These are phyloP conservation scores for Leccinum boreale DNA, from an alignment of 768 basidiomycete genomes.

Conservation along the genomic window DNA sequence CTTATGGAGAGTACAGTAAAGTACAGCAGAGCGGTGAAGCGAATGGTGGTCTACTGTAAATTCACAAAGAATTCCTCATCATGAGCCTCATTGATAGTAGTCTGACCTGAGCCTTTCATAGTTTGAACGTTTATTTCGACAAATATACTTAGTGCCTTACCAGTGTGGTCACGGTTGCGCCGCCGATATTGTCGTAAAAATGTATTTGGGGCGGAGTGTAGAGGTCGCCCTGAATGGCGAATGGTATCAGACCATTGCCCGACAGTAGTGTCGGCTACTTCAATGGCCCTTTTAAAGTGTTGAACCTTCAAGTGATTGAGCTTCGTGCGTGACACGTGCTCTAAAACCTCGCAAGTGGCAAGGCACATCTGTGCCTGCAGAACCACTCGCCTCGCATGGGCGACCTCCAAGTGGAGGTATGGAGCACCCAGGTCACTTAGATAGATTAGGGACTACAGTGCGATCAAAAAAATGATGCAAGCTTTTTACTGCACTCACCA, in stretches of 20 bases:
- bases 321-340: neutral
- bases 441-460: neutral
- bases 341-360: neutral
- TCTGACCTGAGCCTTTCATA: too few species aligned
- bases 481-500: too few species aligned
- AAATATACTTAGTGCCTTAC: too few species aligned
- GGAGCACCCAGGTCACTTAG: neutral
- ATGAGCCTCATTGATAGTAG: too few species aligned
- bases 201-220: too few species aligned
- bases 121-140: too few species aligned
- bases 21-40: too few species aligned
- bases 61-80: too few species aligned
- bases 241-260: neutral
- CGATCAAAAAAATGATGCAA: neutral
- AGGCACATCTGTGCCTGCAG: neutral
- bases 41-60: too few species aligned
- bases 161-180: too few species aligned
- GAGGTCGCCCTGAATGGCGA: neutral
- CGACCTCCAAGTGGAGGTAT: neutral
- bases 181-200: neutral
- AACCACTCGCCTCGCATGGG: neutral
- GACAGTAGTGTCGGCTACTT: neutral
- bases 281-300: neutral
- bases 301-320: neutral
- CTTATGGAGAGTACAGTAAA: too few species aligned